Evolutionary conservation across 1,284 basidiomycete species (phyloP).

Genomic region (Cryptococcus sp.): DNA sequence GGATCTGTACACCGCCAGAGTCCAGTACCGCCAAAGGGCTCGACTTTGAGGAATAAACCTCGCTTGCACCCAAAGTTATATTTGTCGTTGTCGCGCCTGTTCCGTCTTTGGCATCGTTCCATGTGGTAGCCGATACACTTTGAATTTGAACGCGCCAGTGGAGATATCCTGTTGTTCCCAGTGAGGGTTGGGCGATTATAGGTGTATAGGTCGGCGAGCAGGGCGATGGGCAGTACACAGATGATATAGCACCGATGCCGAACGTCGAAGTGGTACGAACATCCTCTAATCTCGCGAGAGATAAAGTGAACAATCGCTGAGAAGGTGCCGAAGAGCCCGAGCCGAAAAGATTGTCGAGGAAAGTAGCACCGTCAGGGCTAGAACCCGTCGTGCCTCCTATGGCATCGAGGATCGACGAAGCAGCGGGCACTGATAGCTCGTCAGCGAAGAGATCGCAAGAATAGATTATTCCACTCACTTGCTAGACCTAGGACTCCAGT

Average conservation of each 20-base stretch:
- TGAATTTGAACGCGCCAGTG: conserved; percentile 46
- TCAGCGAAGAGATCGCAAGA: background rate
- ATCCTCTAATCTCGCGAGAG: conserved; percentile 49
- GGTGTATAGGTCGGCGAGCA: conserved; percentile 43
- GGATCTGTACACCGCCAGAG: conserved; percentile 49
- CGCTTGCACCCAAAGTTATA: conserved; percentile 34
- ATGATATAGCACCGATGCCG: conserved; percentile 43
- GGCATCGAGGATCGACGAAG: conserved; percentile 42
- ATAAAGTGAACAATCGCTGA: conserved; percentile 46
- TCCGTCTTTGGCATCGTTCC: conserved; percentile 28
- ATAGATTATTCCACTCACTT: conserved; percentile 23
- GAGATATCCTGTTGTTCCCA: conserved; percentile 45
- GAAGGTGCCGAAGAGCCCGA: conserved; percentile 44
- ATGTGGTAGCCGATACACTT: conserved; percentile 33
- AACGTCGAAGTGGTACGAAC: conserved; percentile 44
- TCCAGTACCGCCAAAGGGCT: conserved; percentile 49
- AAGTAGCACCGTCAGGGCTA: conserved; percentile 51
- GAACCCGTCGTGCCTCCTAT: conserved; percentile 50
- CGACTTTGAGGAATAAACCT: conserved; percentile 26
- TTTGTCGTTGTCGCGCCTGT: conserved; percentile 21
- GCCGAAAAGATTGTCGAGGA: conserved; percentile 54
- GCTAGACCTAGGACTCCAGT: conserved; percentile 50
- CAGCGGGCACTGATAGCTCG: conserved; percentile 39
- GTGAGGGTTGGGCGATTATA: conserved; percentile 43
- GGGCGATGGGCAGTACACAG: conserved; percentile 38